Base-by-base conservation (phyloP, 768 basidiomycete species). In the Lactifluus subvellereus region DNA sequence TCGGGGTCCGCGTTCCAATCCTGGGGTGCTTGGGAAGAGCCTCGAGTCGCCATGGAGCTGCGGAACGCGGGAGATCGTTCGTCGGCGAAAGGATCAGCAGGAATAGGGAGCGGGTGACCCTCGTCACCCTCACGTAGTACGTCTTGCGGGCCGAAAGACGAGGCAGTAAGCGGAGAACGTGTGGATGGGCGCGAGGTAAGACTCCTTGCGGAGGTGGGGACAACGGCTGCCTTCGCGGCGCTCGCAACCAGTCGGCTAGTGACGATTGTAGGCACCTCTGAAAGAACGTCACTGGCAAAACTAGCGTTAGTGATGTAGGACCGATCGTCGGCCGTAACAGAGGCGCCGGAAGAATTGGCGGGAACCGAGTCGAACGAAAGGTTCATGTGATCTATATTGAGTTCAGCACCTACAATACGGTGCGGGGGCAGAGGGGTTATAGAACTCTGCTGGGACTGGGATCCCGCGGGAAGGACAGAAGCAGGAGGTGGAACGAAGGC, bases 261-360 rank as follows among this genome's bases (percentile, higher is more conserved):
- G 65, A 92, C 83, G 68, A 92, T 92, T 77, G 87, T 85, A 27
- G 90, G 89, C 1, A 88, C 84, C 71, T 92, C 90, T 69, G 86
- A 84, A 63, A 91, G 76, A 75, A 92, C 81, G 68, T 91, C 90
- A 69, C 88, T 91, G 16, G 86, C 80, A 71, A 81, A 89, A 70
- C 87, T 90, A 47, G 85, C 86, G 48, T 80, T 83, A 33, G 89
- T 87, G 79, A 87, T 82, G 75, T 81, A 89, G 20, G 91, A 91
- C 60, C 82, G 78, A 66, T 87, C 77, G 38, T 84, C 72, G 35
- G 74, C 82, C 16, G 84, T 81, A 16, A 81, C 70, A 22, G 89
- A 87, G 52, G 75, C 74, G 40, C 79, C 78, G 7, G 66, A 42
- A 13, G 66, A 37, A 62, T 77, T 78, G 52, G 68, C 68, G 8